Percentiles rank a stretch among this genome's conserved stretches.
Conservation (phyloP, 2,329 filamentous ascomycete species). For the Ceratocystis variospora region DNA sequence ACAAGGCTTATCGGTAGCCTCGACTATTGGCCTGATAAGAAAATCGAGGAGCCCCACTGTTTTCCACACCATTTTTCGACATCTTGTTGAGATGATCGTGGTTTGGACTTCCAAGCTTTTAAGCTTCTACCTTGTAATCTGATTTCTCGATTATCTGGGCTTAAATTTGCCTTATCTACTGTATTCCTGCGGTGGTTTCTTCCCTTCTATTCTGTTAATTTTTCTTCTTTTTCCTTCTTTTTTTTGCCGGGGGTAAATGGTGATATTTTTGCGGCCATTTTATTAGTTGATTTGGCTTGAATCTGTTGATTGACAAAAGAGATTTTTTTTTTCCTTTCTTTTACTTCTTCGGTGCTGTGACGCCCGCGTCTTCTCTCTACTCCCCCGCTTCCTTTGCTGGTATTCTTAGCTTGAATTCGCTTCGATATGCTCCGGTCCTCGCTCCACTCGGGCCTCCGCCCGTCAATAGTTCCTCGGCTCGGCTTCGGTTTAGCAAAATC, state of each 20-base stretch:
- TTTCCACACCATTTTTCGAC: too few species aligned
- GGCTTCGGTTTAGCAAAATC: background rate
- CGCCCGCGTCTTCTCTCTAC: background rate
- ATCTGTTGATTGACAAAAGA: background rate
- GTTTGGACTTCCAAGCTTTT: too few species aligned
- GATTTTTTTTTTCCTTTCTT: background rate
- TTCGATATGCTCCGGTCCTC: slow-evolving; percentile 11
- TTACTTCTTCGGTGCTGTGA: background rate
- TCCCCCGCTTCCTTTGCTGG: background rate
- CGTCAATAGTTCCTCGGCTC: slow-evolving; percentile 11
- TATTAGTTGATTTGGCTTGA: background rate
- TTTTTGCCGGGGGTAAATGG: background rate
- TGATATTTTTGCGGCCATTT: background rate
- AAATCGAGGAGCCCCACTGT: too few species aligned
- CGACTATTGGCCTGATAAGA: too few species aligned
- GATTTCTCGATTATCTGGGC: too few species aligned
- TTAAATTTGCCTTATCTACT: background rate
- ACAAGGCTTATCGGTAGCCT: too few species aligned
- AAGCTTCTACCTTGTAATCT: too few species aligned
- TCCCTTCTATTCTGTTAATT: background rate
- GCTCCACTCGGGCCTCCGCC: slow-evolving; percentile 12
- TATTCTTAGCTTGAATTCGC: background rate
- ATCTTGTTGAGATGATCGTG: too few species aligned
- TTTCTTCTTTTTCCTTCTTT: background rate
- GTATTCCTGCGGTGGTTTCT: background rate